These are phyloP conservation scores for Verticillium dahliae DNA, from an alignment of 2,329 filamentous ascomycete genomes.

Conservation along the genomic window DNA sequence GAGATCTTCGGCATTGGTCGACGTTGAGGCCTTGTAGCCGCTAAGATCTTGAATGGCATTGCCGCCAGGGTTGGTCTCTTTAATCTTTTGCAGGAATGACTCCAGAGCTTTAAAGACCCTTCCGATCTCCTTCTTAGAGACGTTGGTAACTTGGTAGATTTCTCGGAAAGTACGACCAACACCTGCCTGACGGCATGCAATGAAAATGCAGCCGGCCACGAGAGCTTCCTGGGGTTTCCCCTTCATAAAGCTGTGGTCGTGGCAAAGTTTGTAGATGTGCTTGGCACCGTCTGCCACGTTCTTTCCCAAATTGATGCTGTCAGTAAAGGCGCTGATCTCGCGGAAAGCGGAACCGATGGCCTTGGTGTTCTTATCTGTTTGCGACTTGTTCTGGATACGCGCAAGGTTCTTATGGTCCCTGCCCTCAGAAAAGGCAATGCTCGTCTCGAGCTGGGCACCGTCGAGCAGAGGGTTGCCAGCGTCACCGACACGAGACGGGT, in stretches of 20 bases:
- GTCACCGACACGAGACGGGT: constrained; percentile 96
- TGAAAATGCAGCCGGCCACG: constrained; percentile 95
- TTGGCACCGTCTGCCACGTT: constrained; percentile 85
- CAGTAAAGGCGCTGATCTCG: constrained; percentile 81
- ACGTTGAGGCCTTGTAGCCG: constrained; percentile 66
- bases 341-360: constrained; percentile 77
- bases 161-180: constrained; percentile 89
- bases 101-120: constrained; percentile 91
- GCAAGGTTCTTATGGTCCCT: constrained; percentile 67
- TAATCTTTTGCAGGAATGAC: constrained; percentile 72
- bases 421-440: constrained; percentile 76
- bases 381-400: constrained; percentile 76
- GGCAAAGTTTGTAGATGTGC: constrained; percentile 89
- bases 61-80: constrained; percentile 54
- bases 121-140: constrained; percentile 96
- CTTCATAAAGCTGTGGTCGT: constrained; percentile 90
- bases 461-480: constrained; percentile 84
- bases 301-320: constrained; percentile 74
- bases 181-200: constrained; percentile 85
- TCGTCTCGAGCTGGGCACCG: constrained; percentile 82
- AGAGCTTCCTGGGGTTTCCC: constrained; percentile 91
- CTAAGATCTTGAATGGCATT: constrained; percentile 52
- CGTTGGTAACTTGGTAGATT: constrained; percentile 86
- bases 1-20: constrained; percentile 76
- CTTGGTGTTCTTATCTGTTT: constrained; percentile 78